Conservation (phyloP, 805 yeast species). For the Barnettozyma sucrosica region DNA sequence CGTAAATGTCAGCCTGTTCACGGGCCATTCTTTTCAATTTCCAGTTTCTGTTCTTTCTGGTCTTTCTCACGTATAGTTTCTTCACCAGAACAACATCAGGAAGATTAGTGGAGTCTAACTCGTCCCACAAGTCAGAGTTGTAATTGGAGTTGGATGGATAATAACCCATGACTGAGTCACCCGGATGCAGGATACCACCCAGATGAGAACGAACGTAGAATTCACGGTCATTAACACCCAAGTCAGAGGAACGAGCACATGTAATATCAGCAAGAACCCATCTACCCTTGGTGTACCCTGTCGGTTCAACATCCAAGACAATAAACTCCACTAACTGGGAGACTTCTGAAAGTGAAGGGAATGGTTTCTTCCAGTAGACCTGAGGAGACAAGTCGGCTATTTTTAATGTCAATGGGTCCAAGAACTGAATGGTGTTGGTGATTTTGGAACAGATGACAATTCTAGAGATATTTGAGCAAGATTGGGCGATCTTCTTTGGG, state of each 20-base stretch:
- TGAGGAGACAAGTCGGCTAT: slow-evolving; percentile 65
- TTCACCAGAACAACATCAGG: slow-evolving; percentile 88
- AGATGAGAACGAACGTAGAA: slow-evolving; percentile 85
- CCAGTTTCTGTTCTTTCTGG: slow-evolving; percentile 77
- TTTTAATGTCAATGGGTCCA: slow-evolving; percentile 80
- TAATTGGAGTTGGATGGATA: slow-evolving; percentile 79
- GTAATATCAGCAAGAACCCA: slow-evolving; percentile 84
- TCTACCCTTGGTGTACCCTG: slow-evolving; percentile 73
- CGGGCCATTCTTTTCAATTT: slow-evolving; percentile 95
- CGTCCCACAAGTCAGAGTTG: slow-evolving; percentile 84
- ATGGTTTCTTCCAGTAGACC: slow-evolving; percentile 79
- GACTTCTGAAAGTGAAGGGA: slow-evolving; percentile 68
- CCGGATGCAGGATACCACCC: slow-evolving; percentile 93
- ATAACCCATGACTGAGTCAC: slow-evolving; percentile 93
- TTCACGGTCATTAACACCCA: slow-evolving; percentile 80
- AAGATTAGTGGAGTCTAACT: slow-evolving; percentile 48
- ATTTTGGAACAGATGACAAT: slow-evolving; percentile 81
- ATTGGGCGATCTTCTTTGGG: slow-evolving; percentile 80
- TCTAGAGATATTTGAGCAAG: slow-evolving; percentile 76
- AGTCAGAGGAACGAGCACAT: slow-evolving; percentile 81
- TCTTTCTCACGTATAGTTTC: slow-evolving; percentile 80
- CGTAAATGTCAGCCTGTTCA: slow-evolving; percentile 86
- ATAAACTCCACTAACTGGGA: slow-evolving; percentile 79
- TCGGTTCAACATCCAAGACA: slow-evolving; percentile 90
- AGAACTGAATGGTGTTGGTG: slow-evolving; percentile 75